A percentile compares a stretch with the other conserved stretches of the same genome.
phyloP scores from a whole-genome alignment of 169 alveolate species.

The Cryptosporidium baileyi region DNA sequence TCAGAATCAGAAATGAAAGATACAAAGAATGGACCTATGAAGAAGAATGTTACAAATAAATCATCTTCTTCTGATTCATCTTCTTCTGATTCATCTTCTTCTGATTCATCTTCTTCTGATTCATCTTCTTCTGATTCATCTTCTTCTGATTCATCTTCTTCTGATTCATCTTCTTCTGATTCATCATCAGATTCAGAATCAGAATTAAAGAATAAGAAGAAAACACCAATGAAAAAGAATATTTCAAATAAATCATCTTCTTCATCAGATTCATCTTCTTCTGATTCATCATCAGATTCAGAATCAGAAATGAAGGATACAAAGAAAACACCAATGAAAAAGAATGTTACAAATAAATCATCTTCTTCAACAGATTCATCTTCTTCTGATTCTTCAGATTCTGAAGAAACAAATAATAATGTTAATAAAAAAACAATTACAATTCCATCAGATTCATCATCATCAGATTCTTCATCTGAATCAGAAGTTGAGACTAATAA shows the following conservation, averaged over 20 bases:
- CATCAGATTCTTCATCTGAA: conserved; percentile 24
- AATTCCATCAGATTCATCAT: neutral
- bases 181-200: neutral
- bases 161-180: conserved; percentile 8
- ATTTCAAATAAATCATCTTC: neutral
- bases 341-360: neutral
- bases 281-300: neutral
- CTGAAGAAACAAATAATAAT: neutral
- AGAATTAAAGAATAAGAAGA: conserved; percentile 18
- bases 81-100: neutral
- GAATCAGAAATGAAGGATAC: neutral
- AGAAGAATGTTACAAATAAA: neutral
- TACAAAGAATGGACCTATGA: neutral
- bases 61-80: conserved; percentile 7
- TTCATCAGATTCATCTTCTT: conserved; percentile 5
- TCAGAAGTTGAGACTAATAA: conserved; percentile 9
- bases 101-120: neutral
- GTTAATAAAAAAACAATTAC: neutral
- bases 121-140: conserved; percentile 19
- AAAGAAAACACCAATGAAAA: conserved; percentile 12
- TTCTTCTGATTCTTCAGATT: conserved; percentile 1
- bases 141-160: neutral
- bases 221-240: neutral
- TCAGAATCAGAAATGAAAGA: neutral
- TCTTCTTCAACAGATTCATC: neutral